These are phyloP conservation scores for Capsicum pubescens DNA, from an alignment of 257 asterid genomes.

Conservation along the genomic window DNA sequence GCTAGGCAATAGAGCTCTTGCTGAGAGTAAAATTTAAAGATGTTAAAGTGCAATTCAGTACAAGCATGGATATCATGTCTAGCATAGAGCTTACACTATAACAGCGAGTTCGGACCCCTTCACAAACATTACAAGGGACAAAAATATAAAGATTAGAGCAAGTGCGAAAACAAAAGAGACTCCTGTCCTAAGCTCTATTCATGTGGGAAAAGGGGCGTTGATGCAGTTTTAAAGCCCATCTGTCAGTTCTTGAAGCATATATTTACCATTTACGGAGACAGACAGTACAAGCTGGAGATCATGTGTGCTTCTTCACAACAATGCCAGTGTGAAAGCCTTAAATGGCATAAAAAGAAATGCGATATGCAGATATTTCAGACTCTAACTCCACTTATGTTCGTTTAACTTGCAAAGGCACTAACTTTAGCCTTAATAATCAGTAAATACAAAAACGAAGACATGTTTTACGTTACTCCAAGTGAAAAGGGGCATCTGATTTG, in stretches of 20 bases:
- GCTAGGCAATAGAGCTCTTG: background rate
- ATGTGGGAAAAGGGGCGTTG: background rate
- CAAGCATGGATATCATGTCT: background rate
- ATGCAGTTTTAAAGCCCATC: background rate
- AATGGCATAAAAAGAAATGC: background rate
- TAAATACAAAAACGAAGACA: background rate
- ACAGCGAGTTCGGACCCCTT: background rate
- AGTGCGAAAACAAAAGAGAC: background rate
- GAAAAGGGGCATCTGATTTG: background rate
- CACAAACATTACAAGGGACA: background rate
- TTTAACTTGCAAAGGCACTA: background rate
- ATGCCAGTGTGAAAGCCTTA: background rate
- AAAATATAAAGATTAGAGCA: background rate
- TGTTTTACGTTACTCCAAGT: background rate
- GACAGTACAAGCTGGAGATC: background rate
- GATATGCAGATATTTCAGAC: background rate
- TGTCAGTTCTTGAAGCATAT: background rate
- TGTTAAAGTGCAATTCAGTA: background rate
- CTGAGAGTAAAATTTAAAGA: background rate
- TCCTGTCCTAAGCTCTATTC: background rate
- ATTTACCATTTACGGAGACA: background rate
- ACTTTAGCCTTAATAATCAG: slow-evolving; percentile 2
- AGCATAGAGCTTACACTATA: background rate
- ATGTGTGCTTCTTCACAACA: background rate
- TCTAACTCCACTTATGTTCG: background rate